A percentile compares a stretch with the other conserved stretches of the same genome.
Evolutionary conservation across 2,329 filamentous ascomycete genomes (phyloP).

Genomic region (Cladosporium cucumerinum): DNA sequence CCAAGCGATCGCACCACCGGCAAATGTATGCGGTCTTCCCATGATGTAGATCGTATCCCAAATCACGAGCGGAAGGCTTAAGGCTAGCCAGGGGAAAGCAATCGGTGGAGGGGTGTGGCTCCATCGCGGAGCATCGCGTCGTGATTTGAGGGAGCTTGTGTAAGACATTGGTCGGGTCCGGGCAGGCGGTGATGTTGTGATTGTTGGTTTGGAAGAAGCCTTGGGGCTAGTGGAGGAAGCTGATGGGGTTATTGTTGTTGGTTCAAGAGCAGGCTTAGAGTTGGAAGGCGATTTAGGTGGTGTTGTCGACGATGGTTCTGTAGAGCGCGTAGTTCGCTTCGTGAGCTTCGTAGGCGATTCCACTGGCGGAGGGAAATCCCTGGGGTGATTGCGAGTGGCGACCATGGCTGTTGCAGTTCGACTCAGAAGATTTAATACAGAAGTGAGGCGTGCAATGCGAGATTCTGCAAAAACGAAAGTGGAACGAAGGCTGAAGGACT

Average conservation of each 20-base stretch:
- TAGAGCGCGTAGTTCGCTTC: constrained; percentile 25
- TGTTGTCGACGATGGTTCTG: constrained; percentile 16
- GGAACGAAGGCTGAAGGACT: neutral
- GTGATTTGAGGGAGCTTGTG: constrained; percentile 9
- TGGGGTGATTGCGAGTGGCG: constrained; percentile 54
- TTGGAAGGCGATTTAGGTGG: neutral
- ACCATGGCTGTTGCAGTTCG: constrained; percentile 43
- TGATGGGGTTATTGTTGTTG: constrained; percentile 12
- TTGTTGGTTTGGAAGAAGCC: constrained; percentile 7
- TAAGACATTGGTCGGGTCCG: neutral
- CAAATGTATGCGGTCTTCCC: constrained; percentile 76
- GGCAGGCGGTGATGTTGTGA: constrained; percentile 4
- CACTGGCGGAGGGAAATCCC: constrained; percentile 40
- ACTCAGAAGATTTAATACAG: neutral
- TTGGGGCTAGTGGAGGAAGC: constrained; percentile 4
- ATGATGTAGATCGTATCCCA: constrained; percentile 83
- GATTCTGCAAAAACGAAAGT: neutral
- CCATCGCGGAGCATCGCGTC: constrained; percentile 38
- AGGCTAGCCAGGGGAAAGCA: constrained; percentile 65
- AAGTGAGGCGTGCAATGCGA: neutral
- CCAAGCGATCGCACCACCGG: constrained; percentile 67
- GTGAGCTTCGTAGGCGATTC: constrained; percentile 29
- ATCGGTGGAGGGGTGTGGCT: constrained; percentile 59
- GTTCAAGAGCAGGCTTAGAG: neutral
- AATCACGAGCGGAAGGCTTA: constrained; percentile 72